Evolutionary conservation across 179 eudicot genomes (phyloP).

Genomic region (Amaranthus tricolor): DNA sequence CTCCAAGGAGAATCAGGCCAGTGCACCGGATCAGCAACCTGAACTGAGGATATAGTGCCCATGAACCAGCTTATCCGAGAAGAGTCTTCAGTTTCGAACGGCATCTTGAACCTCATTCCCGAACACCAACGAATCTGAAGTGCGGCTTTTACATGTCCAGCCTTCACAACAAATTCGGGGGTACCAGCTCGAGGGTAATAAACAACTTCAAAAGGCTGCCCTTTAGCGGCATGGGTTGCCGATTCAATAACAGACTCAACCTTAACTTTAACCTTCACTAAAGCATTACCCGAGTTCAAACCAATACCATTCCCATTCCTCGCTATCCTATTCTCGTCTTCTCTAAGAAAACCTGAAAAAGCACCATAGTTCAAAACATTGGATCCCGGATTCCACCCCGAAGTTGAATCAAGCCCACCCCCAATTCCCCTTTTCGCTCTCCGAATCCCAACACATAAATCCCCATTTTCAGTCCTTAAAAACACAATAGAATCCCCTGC

Average conservation of each 20-base stretch:
- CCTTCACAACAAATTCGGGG: slow-evolving; percentile 90
- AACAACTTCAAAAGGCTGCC: slow-evolving; percentile 85
- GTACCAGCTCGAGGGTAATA: slow-evolving; percentile 90
- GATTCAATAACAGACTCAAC: slow-evolving; percentile 68
- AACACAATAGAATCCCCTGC: slow-evolving; percentile 94
- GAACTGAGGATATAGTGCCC: slow-evolving; percentile 84
- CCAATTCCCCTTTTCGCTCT: slow-evolving; percentile 68
- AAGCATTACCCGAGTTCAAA: slow-evolving; percentile 29
- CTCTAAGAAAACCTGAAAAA: slow-evolving; percentile 55
- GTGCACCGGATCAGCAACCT: slow-evolving; percentile 65
- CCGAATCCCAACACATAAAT: slow-evolving; percentile 83
- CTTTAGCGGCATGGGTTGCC: slow-evolving; percentile 51
- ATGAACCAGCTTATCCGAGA: slow-evolving; percentile 95
- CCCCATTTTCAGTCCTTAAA: slow-evolving; percentile 78
- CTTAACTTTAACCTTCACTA: slow-evolving; percentile 51
- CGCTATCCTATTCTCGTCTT: slow-evolving; percentile 46
- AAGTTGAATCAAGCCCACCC: slow-evolving; percentile 46
- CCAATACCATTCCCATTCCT: slow-evolving; percentile 43
- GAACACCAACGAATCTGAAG: slow-evolving; percentile 75
- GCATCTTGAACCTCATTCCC: slow-evolving; percentile 97
- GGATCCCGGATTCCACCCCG: slow-evolving; percentile 68
- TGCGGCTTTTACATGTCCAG: slow-evolving; percentile 59
- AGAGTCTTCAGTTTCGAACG: slow-evolving; percentile 95
- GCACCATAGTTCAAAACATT: slow-evolving; percentile 41
- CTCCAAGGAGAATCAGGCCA: slow-evolving; percentile 99